phyloP scores from a whole-genome alignment of 1,139 yeast species.

The Suhomyces wounanorum region DNA sequence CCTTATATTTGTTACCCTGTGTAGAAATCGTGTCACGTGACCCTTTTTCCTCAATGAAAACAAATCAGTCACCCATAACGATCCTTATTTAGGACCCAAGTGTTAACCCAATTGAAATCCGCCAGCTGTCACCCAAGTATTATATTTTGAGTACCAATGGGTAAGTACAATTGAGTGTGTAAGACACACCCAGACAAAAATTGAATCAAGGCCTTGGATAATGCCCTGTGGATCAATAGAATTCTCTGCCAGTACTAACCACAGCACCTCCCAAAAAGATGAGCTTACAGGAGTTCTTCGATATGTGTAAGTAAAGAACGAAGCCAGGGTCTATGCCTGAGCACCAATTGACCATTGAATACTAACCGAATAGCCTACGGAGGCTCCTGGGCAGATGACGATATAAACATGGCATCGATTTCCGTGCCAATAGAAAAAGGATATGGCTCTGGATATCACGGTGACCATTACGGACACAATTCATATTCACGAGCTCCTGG shows the following conservation, averaged over 20 bases:
- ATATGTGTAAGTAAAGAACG: slow-evolving; percentile 45
- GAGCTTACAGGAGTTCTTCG: slow-evolving; percentile 56
- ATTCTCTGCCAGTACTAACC: slow-evolving; percentile 13
- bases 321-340: neutral
- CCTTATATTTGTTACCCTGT: neutral
- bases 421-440: slow-evolving; percentile 49
- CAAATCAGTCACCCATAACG: slow-evolving; percentile 11
- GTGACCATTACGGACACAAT: slow-evolving; percentile 12
- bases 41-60: slow-evolving; percentile 5
- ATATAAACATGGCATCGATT: slow-evolving; percentile 66
- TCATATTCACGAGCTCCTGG: slow-evolving; percentile 10
- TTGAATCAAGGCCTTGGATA: neutral
- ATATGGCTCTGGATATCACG: slow-evolving; percentile 8
- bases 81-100: slow-evolving; percentile 4
- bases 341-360: neutral
- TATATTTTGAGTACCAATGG: slow-evolving; percentile 6
- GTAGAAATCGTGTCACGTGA: slow-evolving; percentile 6
- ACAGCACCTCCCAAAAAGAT: slow-evolving; percentile 43
- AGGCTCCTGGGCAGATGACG: slow-evolving; percentile 80
- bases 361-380: slow-evolving; percentile 30
- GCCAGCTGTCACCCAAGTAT: neutral
- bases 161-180: slow-evolving; percentile 5
- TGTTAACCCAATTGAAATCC: neutral
- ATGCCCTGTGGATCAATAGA: neutral
- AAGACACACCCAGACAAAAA: neutral